Evolutionary conservation across 2,329 filamentous ascomycete genomes (phyloP).

Genomic region (Colletotrichum camelliae): DNA sequence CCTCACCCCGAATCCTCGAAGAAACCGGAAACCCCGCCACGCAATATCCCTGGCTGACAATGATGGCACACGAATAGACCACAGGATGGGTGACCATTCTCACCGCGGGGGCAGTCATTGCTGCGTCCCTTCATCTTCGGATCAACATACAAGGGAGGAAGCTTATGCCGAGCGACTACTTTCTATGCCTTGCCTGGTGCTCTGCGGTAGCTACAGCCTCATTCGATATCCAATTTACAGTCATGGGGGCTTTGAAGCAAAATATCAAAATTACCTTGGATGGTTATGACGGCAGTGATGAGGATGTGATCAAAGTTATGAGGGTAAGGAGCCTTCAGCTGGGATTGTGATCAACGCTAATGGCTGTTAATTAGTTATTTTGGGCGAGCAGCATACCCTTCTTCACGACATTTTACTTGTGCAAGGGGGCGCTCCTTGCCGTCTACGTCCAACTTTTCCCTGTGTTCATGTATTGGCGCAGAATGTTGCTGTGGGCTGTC

Average conservation of each 20-base stretch:
- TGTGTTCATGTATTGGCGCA: conserved; percentile 10
- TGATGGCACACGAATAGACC: neutral
- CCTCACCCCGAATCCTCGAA: neutral
- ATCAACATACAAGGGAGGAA: conserved; percentile 13
- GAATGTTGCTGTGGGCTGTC: conserved; percentile 4
- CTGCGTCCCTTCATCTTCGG: conserved; percentile 12
- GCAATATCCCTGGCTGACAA: neutral
- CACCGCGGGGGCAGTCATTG: conserved; percentile 14
- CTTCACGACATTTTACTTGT: conserved; percentile 13
- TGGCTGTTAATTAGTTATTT: neutral
- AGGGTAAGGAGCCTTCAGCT: neutral
- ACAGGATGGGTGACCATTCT: conserved; percentile 14
- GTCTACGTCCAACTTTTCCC: conserved; percentile 15
- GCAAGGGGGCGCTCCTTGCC: conserved; percentile 16
- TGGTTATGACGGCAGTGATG: conserved; percentile 3
- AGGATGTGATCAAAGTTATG: neutral
- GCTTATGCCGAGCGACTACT: conserved; percentile 2
- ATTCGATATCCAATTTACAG: conserved; percentile 17
- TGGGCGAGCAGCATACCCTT: conserved; percentile 19
- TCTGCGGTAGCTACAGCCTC: conserved; percentile 4
- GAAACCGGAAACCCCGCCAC: neutral
- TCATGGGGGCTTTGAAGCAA: conserved; percentile 14
- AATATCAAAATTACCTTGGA: conserved; percentile 9
- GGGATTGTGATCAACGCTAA: neutral
- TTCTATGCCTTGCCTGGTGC: conserved; percentile 14